Evolutionary conservation across 2,329 filamentous ascomycete genomes (phyloP).

Genomic region (Pseudocercospora vitis): DNA sequence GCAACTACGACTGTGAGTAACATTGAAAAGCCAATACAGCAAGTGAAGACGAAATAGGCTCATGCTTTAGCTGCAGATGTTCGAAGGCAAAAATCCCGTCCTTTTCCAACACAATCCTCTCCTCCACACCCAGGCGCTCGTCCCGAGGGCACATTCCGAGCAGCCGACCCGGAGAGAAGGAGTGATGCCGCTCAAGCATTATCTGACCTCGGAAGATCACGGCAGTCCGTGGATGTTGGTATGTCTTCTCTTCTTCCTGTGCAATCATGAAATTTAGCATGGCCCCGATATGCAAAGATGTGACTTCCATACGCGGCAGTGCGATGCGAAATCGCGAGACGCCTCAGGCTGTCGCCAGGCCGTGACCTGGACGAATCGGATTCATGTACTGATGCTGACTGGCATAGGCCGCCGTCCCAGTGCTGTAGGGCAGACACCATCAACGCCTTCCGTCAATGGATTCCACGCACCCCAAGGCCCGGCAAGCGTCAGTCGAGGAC

Average conservation of each 20-base stretch:
- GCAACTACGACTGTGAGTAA: constrained; percentile 23
- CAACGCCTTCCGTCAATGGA: background rate
- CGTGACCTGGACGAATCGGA: background rate
- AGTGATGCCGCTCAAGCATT: constrained; percentile 25
- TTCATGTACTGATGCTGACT: background rate
- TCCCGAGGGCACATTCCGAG: constrained; percentile 5
- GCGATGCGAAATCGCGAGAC: no score
- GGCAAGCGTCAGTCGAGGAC: constrained; percentile 4
- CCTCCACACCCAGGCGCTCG: constrained; percentile 5
- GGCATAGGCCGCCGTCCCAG: constrained; percentile 1
- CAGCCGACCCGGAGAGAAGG: constrained; percentile 19
- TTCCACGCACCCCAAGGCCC: background rate
- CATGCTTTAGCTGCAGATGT: constrained; percentile 16
- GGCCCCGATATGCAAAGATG: background rate
- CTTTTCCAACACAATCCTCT: background rate
- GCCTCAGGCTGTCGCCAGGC: constrained; percentile 1
- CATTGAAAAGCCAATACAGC: background rate
- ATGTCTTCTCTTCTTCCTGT: no score
- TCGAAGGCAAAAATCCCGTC: constrained; percentile 21
- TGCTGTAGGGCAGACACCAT: constrained; percentile 1
- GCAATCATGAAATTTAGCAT: background rate
- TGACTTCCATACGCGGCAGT: background rate
- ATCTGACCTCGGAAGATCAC: constrained; percentile 18
- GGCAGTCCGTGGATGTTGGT: background rate
- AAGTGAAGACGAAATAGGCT: background rate